Evolutionary conservation across 1,284 basidiomycete genomes (phyloP), one percentile per base, ranked within the genome.

Genomic region (Ustilago crameri): DNA sequence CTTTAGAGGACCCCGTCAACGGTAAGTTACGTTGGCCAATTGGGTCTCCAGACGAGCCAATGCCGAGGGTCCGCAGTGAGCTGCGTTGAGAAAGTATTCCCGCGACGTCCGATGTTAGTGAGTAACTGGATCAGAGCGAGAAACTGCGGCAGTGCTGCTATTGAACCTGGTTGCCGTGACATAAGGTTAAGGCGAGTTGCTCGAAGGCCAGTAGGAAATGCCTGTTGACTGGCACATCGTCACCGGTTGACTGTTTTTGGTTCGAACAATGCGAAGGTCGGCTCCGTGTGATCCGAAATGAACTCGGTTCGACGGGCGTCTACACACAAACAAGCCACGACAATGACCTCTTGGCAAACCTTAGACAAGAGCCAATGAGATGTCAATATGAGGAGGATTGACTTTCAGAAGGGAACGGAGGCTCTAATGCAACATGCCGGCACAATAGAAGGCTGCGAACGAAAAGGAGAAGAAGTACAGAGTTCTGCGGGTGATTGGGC

Each of bases 271-370:
- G 18, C 14, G 26, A 12, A 18, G 35, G 27, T 48, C 57, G 57
- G 57, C 44, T 59, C 22, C 35, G 17, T 32, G 44, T 59, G 38
- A 47, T 35, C 51, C 47, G 58, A 54, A 42, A 22, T 24, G 10
- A 43, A 10, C 38, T 48, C 50, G 45, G 20, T 43, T 46, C 47
- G 14, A 37, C 17, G 20, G 30, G 24, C 50, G 22, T 37, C 12
- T 18, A 23, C 42, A 37, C n/a, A 38, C 18, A 26, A 46, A 32
- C 34, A 44, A 37, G 43, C 23, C 50, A 44, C 51, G 42, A 35
- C 23, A 12, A 22, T 9, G 9, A 20, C 20, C 37, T 38, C 51
- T 54, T 46, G 35, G 43, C 51, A 32, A 54, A 35, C 3, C 22
- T 45, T 37, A 22, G n/a, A 1, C 17, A 24, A 30, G 14, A 27